Conservation (phyloP, 352 stramenopile genomes). For the Pythium volutum region DNA sequence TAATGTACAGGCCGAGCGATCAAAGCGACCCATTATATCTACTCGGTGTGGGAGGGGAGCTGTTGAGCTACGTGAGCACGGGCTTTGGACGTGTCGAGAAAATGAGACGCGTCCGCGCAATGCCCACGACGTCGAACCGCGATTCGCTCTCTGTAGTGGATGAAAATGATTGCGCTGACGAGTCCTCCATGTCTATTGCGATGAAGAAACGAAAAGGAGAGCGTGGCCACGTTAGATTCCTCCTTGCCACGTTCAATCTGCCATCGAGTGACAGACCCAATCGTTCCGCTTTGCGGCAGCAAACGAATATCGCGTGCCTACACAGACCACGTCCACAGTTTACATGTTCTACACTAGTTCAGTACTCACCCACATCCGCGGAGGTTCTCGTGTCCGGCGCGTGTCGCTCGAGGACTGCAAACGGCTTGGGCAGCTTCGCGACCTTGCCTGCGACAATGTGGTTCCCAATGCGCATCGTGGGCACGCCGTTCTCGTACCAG, state of each 20-base stretch:
- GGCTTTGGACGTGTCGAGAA: constrained; percentile 78
- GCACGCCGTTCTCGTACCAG: constrained; percentile 57
- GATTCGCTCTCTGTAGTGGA: neutral
- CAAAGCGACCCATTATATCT: neutral
- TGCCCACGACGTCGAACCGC: constrained; percentile 76
- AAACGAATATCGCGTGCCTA: neutral
- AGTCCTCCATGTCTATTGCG: constrained; percentile 14
- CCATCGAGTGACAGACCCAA: no score
- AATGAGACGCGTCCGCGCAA: constrained; percentile 71
- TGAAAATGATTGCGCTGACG: neutral
- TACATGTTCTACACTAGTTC: no score
- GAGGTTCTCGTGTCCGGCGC: neutral
- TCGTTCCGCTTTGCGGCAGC: neutral
- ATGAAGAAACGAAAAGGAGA: neutral
- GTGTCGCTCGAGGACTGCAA: constrained; percentile 72
- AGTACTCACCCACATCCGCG: constrained; percentile 7
- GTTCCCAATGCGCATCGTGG: constrained; percentile 81
- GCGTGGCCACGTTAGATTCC: no score
- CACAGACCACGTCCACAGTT: neutral
- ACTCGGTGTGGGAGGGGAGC: no score
- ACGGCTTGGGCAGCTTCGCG: constrained; percentile 61
- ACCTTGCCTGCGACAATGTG: constrained; percentile 78
- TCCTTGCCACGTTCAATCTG: no score
- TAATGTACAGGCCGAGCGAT: neutral
- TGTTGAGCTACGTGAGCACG: constrained; percentile 33